Base-by-base conservation (phyloP, 2,329 filamentous ascomycete genomes). In the Leptoxyphium fumago region DNA sequence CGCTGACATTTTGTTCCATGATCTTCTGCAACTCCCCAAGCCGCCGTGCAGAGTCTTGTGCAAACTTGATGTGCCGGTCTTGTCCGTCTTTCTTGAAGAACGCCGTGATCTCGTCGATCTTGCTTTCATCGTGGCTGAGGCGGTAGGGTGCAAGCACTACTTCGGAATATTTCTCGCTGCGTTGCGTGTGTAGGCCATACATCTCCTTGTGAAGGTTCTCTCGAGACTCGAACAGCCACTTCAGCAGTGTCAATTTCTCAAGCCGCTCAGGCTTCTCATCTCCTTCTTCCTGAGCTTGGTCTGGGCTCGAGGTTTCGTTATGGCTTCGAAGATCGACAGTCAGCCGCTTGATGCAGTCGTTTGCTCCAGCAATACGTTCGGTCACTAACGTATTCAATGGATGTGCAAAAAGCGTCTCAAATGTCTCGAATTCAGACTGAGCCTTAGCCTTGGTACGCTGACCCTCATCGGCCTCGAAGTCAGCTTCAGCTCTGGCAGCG, bases 151-250 rank as follows among this genome's bases (percentile, higher is more conserved):
- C 76, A 7, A 93, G 67, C 7, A 95, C 82, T 54, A 95, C 81
- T 44, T 83, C 78, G 51, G 83, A 80, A 62, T 94, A 96, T 29
- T 85, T 80, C 46, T 87, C 76, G 56, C 94, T 57, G 42, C 88
- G 82, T 59, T 88, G 84, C 15, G 79, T 80, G 29, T 94, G 75
- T 10, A 96, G 68, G 53, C 93, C 84, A 57, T 86, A 94, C 43
- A 89, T 75, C 54, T 86, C 83, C 38, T 84, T 80, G 64, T 96
- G 82, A 8, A 96, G 71, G 40, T 76, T 73, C 64, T 98, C 91
- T n/a, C 88, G 80, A 1, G 84, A 82, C 61, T 98, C 91, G 54
- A 95, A 96, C 8, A 96, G 78, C 88, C 91, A 96, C 58, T 96
- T 98, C 11, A 96, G 72, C 40, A 95, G 75, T 0, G 89, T 96